Conservation (phyloP, 805 yeast genomes). For the Teunomyces barrocoloradensis region DNA sequence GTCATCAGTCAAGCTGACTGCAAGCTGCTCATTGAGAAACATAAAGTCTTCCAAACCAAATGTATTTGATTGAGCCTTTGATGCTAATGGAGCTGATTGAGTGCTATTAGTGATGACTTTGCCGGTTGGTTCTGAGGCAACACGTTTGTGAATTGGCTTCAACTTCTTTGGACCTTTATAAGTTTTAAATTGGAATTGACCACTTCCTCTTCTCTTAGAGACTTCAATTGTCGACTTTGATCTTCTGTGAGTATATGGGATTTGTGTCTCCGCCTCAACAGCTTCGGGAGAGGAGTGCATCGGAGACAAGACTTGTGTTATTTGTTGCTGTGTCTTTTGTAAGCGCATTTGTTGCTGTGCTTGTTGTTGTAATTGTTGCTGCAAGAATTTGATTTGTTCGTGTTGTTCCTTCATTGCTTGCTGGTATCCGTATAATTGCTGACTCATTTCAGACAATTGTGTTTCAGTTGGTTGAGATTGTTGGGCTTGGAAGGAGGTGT, state of each 20-base stretch:
- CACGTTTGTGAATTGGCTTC: constrained; percentile 18
- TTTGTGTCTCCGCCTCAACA: constrained; percentile 1
- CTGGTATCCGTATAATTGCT: constrained; percentile 15
- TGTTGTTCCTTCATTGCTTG: constrained; percentile 22
- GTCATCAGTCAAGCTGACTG: constrained; percentile 9
- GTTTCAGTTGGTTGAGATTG: not conserved
- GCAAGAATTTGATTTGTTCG: constrained; percentile 22
- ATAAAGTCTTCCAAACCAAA: constrained; percentile 28
- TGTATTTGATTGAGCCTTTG: constrained; percentile 3
- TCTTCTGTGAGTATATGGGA: constrained; percentile 19
- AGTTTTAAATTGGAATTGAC: constrained; percentile 26
- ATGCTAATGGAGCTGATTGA: constrained; percentile 5
- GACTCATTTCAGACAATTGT: constrained; percentile 6
- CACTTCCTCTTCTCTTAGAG: constrained; percentile 17
- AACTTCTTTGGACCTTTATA: constrained; percentile 27
- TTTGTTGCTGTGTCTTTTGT: constrained; percentile 4
- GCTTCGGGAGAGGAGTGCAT: constrained; percentile 2
- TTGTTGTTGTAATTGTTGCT: constrained; percentile 22
- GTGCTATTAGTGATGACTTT: not conserved
- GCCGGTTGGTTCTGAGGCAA: constrained; percentile 21
- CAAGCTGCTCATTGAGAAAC: constrained; percentile 25
- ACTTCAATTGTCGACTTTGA: constrained; percentile 24
- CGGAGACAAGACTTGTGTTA: constrained; percentile 1
- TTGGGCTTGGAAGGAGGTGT: constrained; percentile 8
- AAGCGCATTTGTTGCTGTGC: constrained; percentile 10